These are phyloP conservation scores for Helianthus annuus DNA, from an alignment of 129 eudicot species.

Conservation along the genomic window HanXRQr2.0-SUNRISE NC_035434.2:13509149-13509648, in stretches of 20 bases:
- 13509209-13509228: constrained; percentile 36
- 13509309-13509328: constrained; percentile 65
- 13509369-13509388: constrained; percentile 70
- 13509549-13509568: too few relatives aligned
- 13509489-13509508: too few relatives aligned
- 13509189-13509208: too few relatives aligned
- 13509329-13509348: constrained; percentile 72
- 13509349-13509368: constrained; percentile 78
- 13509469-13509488: too few relatives aligned
- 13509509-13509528: too few relatives aligned
- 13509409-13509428: too few relatives aligned
- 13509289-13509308: constrained; percentile 68
- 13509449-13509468: too few relatives aligned
- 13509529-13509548: too few relatives aligned
- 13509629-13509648: constrained; percentile 60
- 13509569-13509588: too few relatives aligned
- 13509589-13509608: background rate
- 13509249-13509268: constrained; percentile 79
- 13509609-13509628: constrained; percentile 44
- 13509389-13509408: constrained; percentile 62
- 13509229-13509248: constrained; percentile 70
- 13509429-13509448: too few relatives aligned
- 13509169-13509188: too few relatives aligned
- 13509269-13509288: constrained; percentile 81
- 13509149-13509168: background rate